phyloP scores from a whole-genome alignment of 73 alveolate genomes.

The Paramecium sonneborni region DNA sequence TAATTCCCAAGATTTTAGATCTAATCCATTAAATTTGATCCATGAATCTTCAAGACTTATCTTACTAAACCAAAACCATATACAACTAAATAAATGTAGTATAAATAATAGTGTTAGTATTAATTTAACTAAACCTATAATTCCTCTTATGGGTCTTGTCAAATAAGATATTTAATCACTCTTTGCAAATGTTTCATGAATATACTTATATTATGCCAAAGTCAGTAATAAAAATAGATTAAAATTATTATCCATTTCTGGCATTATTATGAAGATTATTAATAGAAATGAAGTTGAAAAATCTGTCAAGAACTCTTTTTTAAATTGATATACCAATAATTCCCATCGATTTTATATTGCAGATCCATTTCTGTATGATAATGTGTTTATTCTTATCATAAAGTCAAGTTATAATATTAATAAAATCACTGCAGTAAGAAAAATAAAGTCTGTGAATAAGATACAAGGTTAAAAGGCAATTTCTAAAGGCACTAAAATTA shows the following conservation, averaged over 20 bases:
- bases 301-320: not conserved
- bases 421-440: not conserved
- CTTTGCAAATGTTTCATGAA: not conserved
- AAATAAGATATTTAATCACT: not conserved
- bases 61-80: not conserved
- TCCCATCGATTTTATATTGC: not conserved
- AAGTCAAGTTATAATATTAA: not conserved
- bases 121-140: not conserved
- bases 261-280: not conserved
- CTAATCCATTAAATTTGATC: not conserved
- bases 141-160: not conserved
- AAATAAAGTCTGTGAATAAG: not conserved
- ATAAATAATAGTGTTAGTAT: not conserved
- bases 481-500: not conserved
- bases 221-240: not conserved
- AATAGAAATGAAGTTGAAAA: not conserved
- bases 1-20: not conserved
- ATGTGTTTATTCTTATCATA: not conserved
- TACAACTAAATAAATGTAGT: not conserved
- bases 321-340: not conserved
- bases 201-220: not conserved
- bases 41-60: not conserved
- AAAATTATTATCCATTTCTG: not conserved
- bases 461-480: not conserved
- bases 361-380: not conserved